phyloP scores from a whole-genome alignment of 768 basidiomycete genomes.

The Russula dissimulans region DNA sequence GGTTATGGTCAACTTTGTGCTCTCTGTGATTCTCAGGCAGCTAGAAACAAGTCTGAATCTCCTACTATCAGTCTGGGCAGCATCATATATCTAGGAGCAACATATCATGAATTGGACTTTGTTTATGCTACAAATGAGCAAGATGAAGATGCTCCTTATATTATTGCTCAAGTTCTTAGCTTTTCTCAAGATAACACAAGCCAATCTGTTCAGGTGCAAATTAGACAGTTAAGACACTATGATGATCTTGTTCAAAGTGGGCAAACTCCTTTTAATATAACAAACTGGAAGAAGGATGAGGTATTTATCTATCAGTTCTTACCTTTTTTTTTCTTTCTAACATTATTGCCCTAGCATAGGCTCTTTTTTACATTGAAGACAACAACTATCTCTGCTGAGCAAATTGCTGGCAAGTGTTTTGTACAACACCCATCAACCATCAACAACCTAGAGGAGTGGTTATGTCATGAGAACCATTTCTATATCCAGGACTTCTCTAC shows the following conservation, averaged over 20 bases:
- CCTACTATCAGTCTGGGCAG: conserved; percentile 27
- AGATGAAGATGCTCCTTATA: conserved; percentile 29
- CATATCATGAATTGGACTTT: conserved; percentile 53
- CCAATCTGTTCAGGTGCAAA: conserved; percentile 25
- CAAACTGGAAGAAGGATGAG: conserved; percentile 7
- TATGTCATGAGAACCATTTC: conserved; percentile 47
- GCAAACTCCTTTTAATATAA: not conserved
- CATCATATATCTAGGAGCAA: conserved; percentile 33
- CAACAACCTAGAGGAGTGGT: conserved; percentile 34
- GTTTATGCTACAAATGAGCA: conserved; percentile 39
- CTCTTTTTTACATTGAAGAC: conserved; percentile 33
- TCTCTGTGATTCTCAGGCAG: conserved; percentile 1
- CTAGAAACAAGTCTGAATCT: not conserved
- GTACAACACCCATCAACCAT: conserved; percentile 32
- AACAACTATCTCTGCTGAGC: conserved; percentile 25
- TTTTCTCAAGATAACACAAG: conserved; percentile 25
- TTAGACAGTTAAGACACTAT: conserved; percentile 40
- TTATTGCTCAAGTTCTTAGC: conserved; percentile 48
- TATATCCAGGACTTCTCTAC: conserved; percentile 3
- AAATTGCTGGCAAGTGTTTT: conserved; percentile 48
- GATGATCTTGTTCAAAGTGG: conserved; percentile 29
- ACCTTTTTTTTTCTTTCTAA: not conserved
- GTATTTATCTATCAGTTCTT: not conserved
- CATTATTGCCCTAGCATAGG: conserved; percentile 22
- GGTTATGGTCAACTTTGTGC: conserved; percentile 22